phyloP scores from a whole-genome alignment of 2,329 filamentous ascomycete species.

The Botrytis fabae region DNA sequence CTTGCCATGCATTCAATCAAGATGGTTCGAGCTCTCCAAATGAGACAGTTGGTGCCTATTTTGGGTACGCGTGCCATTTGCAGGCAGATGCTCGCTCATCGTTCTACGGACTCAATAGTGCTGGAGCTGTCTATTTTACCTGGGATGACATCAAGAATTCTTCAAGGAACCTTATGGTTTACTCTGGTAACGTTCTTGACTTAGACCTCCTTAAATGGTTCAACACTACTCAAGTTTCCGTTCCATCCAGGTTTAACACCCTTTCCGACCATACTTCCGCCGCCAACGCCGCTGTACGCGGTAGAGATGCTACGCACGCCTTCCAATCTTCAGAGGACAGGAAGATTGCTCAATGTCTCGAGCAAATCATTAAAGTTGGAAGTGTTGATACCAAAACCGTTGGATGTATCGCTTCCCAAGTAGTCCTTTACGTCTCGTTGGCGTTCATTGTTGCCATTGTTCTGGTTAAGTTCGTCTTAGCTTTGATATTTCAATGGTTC shows the following conservation, averaged over 20 bases:
- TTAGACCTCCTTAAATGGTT: constrained; percentile 89
- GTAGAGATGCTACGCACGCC: constrained; percentile 84
- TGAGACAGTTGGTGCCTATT: constrained; percentile 69
- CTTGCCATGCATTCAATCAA: constrained; percentile 87
- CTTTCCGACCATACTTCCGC: constrained; percentile 66
- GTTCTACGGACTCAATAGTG: constrained; percentile 71
- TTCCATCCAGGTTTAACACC: constrained; percentile 76
- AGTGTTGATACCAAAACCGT: constrained; percentile 94
- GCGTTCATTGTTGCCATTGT: constrained; percentile 92
- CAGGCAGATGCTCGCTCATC: constrained; percentile 63
- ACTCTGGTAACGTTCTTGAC: constrained; percentile 91
- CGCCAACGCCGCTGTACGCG: constrained; percentile 65
- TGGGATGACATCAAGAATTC: constrained; percentile 92
- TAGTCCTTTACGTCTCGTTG: constrained; percentile 91
- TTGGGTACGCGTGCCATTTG: constrained; percentile 89
- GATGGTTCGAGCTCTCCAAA: constrained; percentile 84
- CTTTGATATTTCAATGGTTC: constrained; percentile 95
- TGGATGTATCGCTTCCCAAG: constrained; percentile 95
- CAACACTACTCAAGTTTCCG: constrained; percentile 74
- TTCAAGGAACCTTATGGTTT: constrained; percentile 88
- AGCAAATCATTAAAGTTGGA: constrained; percentile 93
- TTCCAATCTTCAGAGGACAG: constrained; percentile 81
- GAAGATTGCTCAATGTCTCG: constrained; percentile 79
- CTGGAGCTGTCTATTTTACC: constrained; percentile 91
- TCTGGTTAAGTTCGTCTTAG: constrained; percentile 79